Evolutionary conservation across 306 rosid species (phyloP), one percentile per base, ranked within the genome.

Genomic region (Rubus idaeus): DNA sequence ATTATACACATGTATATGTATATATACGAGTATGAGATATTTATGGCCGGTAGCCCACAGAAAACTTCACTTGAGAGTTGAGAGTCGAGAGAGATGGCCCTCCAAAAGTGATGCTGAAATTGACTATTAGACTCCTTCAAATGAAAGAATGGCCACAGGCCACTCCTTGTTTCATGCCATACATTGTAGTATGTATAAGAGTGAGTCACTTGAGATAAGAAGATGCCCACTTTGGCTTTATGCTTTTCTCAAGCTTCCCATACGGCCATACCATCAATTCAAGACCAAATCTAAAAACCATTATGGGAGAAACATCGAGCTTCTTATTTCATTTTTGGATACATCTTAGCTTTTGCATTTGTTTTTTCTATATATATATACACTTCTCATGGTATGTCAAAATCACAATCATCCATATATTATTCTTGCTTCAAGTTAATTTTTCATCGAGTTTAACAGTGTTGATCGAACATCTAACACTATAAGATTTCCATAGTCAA

Each of bases 11-110:
- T 26, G 20, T 46, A 42, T 70, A 37, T 40, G 1, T 46, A 75
- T 20, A 14, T 30, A 39, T 45, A 23, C 4, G 1, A 41, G 70
- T 64, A 42, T 8, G 75, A 16, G 46, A 74, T 26, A 35, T 12
- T 40, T 17, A 61, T 61, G 70, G n/a, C n/a, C n/a, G n/a, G 82
- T 72, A 35, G 49, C 75, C 75, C 66, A 46, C 40, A 71, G 52
- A 66, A 83, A 77, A 80, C 89, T 86, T 85, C 82, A 87, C 92
- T 86, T 88, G 76, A 81, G 88, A 81, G 91, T 55, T 88, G 76
- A 81, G 88, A 81, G 91, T 55, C 60, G 88, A 88, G 91, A 78
- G 83, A 85, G 80, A 77, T 74, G 78, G 74, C 60, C 75, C 77
- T 85, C 40, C 70, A 74, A 82, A 87, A 77, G 71, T 70, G 81